Base-by-base conservation (phyloP, 202 grass and related monocot species). In the Digitaria exilis region DNA sequence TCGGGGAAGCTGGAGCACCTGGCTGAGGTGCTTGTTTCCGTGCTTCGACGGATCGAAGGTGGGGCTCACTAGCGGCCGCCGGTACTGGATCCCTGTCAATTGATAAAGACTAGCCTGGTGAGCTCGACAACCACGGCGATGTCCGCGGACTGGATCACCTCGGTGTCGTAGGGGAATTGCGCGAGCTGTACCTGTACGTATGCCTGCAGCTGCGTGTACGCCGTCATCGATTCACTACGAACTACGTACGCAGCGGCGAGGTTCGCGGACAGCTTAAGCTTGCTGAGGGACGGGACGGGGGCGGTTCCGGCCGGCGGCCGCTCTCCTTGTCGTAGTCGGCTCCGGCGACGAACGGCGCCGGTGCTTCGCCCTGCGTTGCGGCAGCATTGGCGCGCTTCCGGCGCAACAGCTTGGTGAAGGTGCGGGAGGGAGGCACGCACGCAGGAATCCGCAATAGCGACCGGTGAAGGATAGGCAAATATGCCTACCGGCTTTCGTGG, bases 161-260 rank as follows among this genome's bases (percentile, higher is more conserved):
- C 92, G 3, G 92, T 86, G 57, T 94, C 88, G 60, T 92, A 97
- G 22, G 95, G 95, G 54, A 77, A 81, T 82, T 97, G 90, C 71
- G 95, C 95, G 6, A 94, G 83, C n/a, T n/a, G n/a, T n/a, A n/a
- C n/a, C n/a, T n/a, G n/a, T n/a, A n/a, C n/a, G n/a, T n/a, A n/a
- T n/a, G n/a, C n/a, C 88, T 97, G 94, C 58, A 97, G 88, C 80
- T 97, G 89, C 45, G 94, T 92, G 80, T 97, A 97, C 39, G 92
- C 87, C 49, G 94, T 92, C 83, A n/a, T n/a, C n/a, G n/a, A n/a
- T 97, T 97, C 17, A 97, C 91, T 17, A 92, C 92, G 4, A 92
- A 97, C n/a, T 34, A 94, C 75, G 30, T 94, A 94, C 0, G 86
- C 82, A 24, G 77, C 87, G 55, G 62, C 81, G 8, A 94, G 88